These are phyloP conservation scores for Phytophthora constricta DNA, from an alignment of 352 stramenopile genomes.

Conservation along the genomic window DNA sequence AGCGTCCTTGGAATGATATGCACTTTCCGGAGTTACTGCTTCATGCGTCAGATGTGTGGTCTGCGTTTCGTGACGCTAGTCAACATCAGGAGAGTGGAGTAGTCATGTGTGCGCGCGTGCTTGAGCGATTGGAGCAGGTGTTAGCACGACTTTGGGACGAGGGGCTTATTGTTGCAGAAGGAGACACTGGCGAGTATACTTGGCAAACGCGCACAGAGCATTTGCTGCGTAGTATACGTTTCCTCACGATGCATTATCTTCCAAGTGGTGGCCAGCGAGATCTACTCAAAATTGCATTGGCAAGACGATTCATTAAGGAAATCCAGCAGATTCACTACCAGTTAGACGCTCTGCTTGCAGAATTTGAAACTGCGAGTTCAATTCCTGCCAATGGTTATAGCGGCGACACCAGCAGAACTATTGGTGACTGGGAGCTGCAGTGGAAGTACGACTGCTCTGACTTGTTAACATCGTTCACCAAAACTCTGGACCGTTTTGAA, in stretches of 20 bases:
- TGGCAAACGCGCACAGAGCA: conserved; percentile 44
- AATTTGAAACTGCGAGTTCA: conserved; percentile 28
- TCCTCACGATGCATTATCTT: conserved; percentile 32
- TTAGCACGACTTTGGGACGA: conserved; percentile 38
- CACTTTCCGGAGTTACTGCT: conserved; percentile 39
- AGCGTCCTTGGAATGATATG: conserved; percentile 34
- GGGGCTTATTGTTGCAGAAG: conserved; percentile 23
- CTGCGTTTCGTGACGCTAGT: conserved; percentile 32
- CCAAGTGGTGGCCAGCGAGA: conserved; percentile 17
- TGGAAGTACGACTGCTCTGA: conserved; percentile 34
- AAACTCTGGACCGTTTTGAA: conserved; percentile 21
- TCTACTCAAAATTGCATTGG: conserved; percentile 30
- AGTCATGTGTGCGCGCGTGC: conserved; percentile 30
- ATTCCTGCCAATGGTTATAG: conserved; percentile 1
- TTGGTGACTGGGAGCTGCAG: conserved; percentile 27
- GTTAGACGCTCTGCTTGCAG: conserved; percentile 31
- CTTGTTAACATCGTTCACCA: conserved; percentile 26
- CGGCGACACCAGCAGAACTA: conserved; percentile 6
- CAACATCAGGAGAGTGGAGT: conserved; percentile 27
- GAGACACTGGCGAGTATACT: conserved; percentile 26
- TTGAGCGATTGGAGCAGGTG: conserved; percentile 34
- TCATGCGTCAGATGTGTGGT: conserved; percentile 41
- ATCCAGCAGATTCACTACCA: conserved; percentile 36
- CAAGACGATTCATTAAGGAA: conserved; percentile 38
- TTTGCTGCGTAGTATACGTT: conserved; percentile 37